Base-by-base conservation (phyloP, 2,329 filamentous ascomycete genomes). In the Macrophomina phaseolina region DNA sequence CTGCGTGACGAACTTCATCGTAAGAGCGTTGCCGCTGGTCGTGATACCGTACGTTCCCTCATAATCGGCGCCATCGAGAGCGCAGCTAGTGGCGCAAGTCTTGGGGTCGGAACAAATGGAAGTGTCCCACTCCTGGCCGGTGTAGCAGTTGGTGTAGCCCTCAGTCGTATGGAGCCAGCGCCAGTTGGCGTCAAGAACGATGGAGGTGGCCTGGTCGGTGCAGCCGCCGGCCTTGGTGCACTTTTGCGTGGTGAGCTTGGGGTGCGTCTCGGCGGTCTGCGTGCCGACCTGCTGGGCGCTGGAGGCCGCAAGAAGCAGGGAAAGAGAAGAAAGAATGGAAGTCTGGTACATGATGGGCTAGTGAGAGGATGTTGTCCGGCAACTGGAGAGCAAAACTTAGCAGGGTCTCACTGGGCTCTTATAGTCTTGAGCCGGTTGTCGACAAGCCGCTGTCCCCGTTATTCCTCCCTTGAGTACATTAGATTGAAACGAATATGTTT, bases 1-100 rank as follows among this genome's bases (percentile, higher is more conserved):
- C 71, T 85, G 80, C 69, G 85, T 88, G 69, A 88, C 85, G 71
- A 89, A 87, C 75, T 84, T 84, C 69, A 89, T 79, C 71, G 78
- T 84, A 70, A 89, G 78, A 67, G 82, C 77, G 73, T 81, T 81
- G 71, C 82, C 83, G 72, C 79, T 82, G 66, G 86, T 80, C 46
- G 80, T 83, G 71, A 87, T 83, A 71, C 87, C 79, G 66, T 81
- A 81, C 42, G 79, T 80, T 69, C 74, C 74, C 71, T 73, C 71
- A 73, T 81, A 81, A 71, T 81, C 78, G 65, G 79, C 79, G 70
- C 79, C 79, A 30, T 81, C 79, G 45, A 81, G 72, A 61, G 77
- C 79, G 68, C 79, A 81, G 73, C 78, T 78, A 68, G 75, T 74
- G 7, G 79, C 76, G 73, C 79, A 81, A 49, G 72, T 67, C 23